phyloP scores from a whole-genome alignment of 2,329 filamentous ascomycete species.

The Thielaviopsis populi region DNA sequence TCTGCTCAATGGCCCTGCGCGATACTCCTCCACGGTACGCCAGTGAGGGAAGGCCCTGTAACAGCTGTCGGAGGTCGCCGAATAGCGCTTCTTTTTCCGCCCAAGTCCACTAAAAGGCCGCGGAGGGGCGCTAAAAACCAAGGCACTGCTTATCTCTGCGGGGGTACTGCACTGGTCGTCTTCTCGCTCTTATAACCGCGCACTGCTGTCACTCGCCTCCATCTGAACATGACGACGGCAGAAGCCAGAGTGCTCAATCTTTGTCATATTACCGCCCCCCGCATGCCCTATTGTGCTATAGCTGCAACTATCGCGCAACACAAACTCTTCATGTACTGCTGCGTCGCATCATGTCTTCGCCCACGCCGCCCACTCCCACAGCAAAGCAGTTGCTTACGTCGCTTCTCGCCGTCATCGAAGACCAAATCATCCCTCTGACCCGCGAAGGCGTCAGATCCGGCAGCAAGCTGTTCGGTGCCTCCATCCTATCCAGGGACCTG shows the following conservation, averaged over 20 bases:
- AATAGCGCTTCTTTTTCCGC: not conserved
- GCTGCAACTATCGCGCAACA: not conserved
- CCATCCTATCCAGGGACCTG: conserved; percentile 33
- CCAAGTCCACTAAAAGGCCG: not conserved
- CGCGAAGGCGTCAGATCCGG: conserved; percentile 34
- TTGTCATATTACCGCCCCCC: no score
- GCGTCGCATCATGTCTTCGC: conserved; percentile 19
- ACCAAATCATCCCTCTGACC: conserved; percentile 37
- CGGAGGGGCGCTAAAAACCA: not conserved
- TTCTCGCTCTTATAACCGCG: not conserved
- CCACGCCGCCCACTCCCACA: not conserved
- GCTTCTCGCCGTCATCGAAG: conserved; percentile 31
- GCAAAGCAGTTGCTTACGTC: conserved; percentile 24
- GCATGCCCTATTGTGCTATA: not conserved
- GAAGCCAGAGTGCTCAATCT: not conserved
- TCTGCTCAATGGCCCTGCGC: no score
- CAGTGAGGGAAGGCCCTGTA: not conserved
- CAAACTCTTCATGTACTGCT: not conserved
- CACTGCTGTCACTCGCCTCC: not conserved
- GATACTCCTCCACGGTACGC: not conserved
- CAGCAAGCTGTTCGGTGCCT: conserved; percentile 42
- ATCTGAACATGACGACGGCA: not conserved
- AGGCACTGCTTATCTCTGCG: not conserved
- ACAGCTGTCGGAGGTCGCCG: conserved; percentile 17
- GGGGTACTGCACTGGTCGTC: not conserved